Evolutionary conservation across 495 filamentous ascomycete species (phyloP), one percentile per base, ranked within the genome.

Genomic region (Aspergillus incahuasiensis): DNA sequence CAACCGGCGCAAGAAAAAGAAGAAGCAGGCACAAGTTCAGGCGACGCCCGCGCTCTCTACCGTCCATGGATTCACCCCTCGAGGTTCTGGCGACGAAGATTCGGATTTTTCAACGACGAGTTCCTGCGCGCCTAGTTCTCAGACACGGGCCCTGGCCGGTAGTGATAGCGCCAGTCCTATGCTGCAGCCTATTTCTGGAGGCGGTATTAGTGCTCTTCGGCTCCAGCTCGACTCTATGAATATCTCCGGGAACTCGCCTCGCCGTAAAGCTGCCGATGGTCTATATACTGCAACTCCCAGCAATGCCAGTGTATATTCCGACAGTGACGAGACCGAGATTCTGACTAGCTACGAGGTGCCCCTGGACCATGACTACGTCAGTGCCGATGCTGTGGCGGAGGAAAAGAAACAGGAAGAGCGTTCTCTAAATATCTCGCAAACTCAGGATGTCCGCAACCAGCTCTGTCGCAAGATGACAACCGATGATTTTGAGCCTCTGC

Each of bases 321-420:
- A 84, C 30, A 76, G 60, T 56, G 69, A 68, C 73, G 79, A 73
- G 66, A 85, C 73, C 2, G 77, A 83, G 56, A 68, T 77, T 13
- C 73, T 84, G 70, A 83, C 83, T n/a, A 88, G 85, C 62, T 97
- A 97, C 62, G 91, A 97, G 71, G 83, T 98, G 52, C 83, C 86
- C 40, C 75, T 98, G 32, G 90, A 96, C 52, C 70, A 91, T 42
- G 94, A 96, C 68, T 98, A 95, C 59, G 79, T 89, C 41, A 91
- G 88, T 63, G 77, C 86, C 19, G 89, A 86, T 58, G 81, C 83
- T n/a, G 72, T 54, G 4, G 63, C 68, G 13, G 68, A 71, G 35
- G 74, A 79, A 45, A 63, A 55, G 20, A 35, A 56, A 45, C 54
- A 44, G 16, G 54, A 56, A 20, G 46, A 50, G 38, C 54, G 8